Evolutionary conservation across 1,284 basidiomycete genomes (phyloP).

Genomic region (Phylloporus gajari): DNA sequence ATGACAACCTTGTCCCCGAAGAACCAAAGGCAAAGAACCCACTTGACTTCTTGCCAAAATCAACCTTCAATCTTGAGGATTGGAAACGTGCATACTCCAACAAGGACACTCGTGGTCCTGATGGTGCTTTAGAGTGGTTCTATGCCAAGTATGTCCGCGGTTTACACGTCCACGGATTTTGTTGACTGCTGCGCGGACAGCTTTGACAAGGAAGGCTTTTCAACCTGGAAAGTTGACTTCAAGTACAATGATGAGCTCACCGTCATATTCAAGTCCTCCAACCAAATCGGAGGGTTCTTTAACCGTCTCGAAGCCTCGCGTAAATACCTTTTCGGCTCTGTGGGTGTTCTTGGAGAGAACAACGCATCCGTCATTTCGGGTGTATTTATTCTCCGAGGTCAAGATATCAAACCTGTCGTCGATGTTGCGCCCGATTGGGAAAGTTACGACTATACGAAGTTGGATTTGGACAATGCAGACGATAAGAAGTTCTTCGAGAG

Average conservation of each 20-base stretch:
- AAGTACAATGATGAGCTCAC: conserved; percentile 98
- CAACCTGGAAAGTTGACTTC: conserved; percentile 93
- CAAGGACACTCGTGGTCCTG: conserved; percentile 88
- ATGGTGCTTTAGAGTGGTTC: conserved; percentile 86
- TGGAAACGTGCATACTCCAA: conserved; percentile 99
- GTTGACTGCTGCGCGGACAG: conserved; percentile 55
- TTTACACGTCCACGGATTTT: conserved; percentile 14
- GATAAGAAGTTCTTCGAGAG: conserved; percentile 92
- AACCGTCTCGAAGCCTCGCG: conserved; percentile 94
- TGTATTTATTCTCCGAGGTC: conserved; percentile 84
- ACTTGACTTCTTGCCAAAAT: conserved; percentile 91
- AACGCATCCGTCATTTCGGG: conserved; percentile 86
- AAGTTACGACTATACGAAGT: conserved; percentile 83
- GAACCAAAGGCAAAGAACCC: conserved; percentile 93
- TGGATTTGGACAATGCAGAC: conserved; percentile 72
- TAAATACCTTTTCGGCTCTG: conserved; percentile 94
- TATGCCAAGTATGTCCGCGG: conserved; percentile 77
- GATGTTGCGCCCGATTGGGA: conserved; percentile 93
- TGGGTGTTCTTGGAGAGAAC: conserved; percentile 87
- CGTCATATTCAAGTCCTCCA: conserved; percentile 90
- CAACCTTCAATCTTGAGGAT: conserved; percentile 93
- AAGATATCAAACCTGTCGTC: conserved; percentile 74
- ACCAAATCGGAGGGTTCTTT: conserved; percentile 94
- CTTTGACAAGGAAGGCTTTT: conserved; percentile 92
- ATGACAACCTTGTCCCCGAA: conserved; percentile 68